Conservation (phyloP, 2,329 filamentous ascomycete genomes). For the Claviceps sp. region DNA sequence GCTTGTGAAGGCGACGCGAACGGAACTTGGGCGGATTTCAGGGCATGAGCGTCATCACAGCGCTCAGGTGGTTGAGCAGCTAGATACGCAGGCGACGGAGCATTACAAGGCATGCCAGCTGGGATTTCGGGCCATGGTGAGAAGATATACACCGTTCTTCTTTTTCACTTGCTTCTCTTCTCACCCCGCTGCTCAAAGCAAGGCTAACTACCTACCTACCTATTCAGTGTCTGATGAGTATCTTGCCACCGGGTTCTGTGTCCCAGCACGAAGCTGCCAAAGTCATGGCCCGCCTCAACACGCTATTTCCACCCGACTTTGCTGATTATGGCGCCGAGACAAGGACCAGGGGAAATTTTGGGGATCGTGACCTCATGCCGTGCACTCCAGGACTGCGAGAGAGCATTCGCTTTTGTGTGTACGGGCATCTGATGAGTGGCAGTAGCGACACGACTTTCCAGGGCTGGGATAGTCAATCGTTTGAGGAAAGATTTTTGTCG, state of each 20-base stretch:
- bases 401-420: slow-evolving; percentile 22
- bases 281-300: slow-evolving; percentile 23
- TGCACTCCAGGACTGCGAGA: slow-evolving; percentile 19
- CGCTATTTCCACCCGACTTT: slow-evolving; percentile 18
- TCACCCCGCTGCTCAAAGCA: not conserved
- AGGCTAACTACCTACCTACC: too few relatives aligned
- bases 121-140: slow-evolving; percentile 21
- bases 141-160: not conserved
- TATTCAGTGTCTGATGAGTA: slow-evolving; percentile 1
- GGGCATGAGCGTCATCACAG: slow-evolving; percentile 8
- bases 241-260: slow-evolving; percentile 2
- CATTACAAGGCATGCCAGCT: slow-evolving; percentile 19
- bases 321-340: slow-evolving; percentile 9
- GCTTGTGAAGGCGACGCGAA: slow-evolving; percentile 13
- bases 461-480: slow-evolving; percentile 9
- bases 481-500: slow-evolving; percentile 18
- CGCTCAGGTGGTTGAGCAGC: slow-evolving; percentile 14
- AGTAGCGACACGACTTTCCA: slow-evolving; percentile 9
- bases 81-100: slow-evolving; percentile 15
- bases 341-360: slow-evolving; percentile 6
- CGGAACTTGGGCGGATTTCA: slow-evolving; percentile 6
- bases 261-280: slow-evolving; percentile 7
- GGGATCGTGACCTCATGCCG: slow-evolving; percentile 14
- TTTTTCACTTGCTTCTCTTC: not conserved
- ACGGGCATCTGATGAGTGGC: slow-evolving; percentile 19